Evolutionary conservation across 2,329 filamentous ascomycete species (phyloP).

Genomic region (Geosmithia flava): DNA sequence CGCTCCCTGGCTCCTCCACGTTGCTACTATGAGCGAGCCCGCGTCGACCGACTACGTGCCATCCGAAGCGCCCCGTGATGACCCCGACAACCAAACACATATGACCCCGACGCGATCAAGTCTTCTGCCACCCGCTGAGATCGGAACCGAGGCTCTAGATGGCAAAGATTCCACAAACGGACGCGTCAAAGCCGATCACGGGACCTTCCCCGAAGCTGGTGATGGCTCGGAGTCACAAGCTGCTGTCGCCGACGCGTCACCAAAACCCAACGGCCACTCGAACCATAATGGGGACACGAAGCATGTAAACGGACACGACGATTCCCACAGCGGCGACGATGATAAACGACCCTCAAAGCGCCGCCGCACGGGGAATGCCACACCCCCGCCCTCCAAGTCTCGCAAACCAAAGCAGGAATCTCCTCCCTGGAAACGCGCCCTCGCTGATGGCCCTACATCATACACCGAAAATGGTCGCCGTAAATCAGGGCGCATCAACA

Average conservation of each 20-base stretch:
- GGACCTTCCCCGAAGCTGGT: slow-evolving; percentile 5
- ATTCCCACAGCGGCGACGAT: slow-evolving; percentile 11
- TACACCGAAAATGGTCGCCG: slow-evolving; percentile 63
- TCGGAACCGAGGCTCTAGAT: neutral
- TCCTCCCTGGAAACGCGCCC: slow-evolving; percentile 85
- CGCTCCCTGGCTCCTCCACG: slow-evolving; percentile 24
- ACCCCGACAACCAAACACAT: slow-evolving; percentile 4
- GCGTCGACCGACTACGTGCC: slow-evolving; percentile 38
- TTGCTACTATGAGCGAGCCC: slow-evolving; percentile 46
- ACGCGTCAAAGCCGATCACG: slow-evolving; percentile 5
- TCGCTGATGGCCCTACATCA: slow-evolving; percentile 76
- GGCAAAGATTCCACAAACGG: neutral
- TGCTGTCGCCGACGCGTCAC: slow-evolving; percentile 7
- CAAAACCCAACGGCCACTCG: slow-evolving; percentile 13
- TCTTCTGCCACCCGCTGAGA: neutral
- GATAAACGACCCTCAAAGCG: slow-evolving; percentile 49
- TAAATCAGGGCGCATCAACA: slow-evolving; percentile 54
- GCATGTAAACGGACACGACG: slow-evolving; percentile 28
- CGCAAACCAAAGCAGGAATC: slow-evolving; percentile 46
- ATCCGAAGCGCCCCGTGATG: slow-evolving; percentile 10
- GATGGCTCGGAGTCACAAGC: neutral
- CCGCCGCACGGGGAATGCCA: slow-evolving; percentile 43
- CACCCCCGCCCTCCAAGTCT: slow-evolving; percentile 18
- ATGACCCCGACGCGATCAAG: neutral
- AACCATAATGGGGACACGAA: slow-evolving; percentile 21